Conservation (phyloP, 2,329 filamentous ascomycete species). For the Cercospora berteroae region DNA sequence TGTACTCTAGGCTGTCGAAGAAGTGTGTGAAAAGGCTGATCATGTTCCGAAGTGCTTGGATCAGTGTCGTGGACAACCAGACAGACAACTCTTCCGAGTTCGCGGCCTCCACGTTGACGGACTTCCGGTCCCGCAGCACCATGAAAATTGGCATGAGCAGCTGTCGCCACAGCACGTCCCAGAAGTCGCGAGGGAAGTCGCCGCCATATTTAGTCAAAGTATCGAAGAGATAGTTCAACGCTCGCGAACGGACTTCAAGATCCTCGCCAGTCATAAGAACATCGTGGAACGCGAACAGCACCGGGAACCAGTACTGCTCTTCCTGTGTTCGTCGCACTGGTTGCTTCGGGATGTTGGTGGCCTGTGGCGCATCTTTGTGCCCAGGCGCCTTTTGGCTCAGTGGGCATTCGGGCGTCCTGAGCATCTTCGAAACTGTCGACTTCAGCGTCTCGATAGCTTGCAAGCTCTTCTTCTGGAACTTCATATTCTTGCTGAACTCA, state of each 20-base stretch:
- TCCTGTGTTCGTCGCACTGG: slow-evolving; percentile 82
- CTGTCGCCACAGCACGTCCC: slow-evolving; percentile 97
- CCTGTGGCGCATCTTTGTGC: slow-evolving; percentile 46
- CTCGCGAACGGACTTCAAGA: slow-evolving; percentile 83
- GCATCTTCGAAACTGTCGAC: slow-evolving; percentile 89
- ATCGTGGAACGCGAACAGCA: slow-evolving; percentile 97
- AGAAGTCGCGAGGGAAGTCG: slow-evolving; percentile 90
- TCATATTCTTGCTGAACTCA: slow-evolving; percentile 97
- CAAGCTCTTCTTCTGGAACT: slow-evolving; percentile 97
- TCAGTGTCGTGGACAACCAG: slow-evolving; percentile 99
- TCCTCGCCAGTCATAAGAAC: slow-evolving; percentile 99
- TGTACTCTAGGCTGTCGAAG: slow-evolving; percentile 92
- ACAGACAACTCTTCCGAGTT: slow-evolving; percentile 97
- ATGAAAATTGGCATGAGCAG: slow-evolving; percentile 98
- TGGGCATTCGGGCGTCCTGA: slow-evolving; percentile 92
- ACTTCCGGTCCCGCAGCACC: slow-evolving; percentile 83
- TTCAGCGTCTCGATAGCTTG: slow-evolving; percentile 95
- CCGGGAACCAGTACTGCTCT: slow-evolving; percentile 98
- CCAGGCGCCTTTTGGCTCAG: slow-evolving; percentile 64
- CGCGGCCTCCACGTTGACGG: slow-evolving; percentile 91
- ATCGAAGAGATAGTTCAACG: slow-evolving; percentile 95
- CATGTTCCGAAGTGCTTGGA: slow-evolving; percentile 96
- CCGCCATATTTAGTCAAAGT: slow-evolving; percentile 85
- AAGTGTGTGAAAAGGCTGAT: slow-evolving; percentile 99
- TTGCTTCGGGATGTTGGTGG: slow-evolving; percentile 57